phyloP scores from a whole-genome alignment of 495 filamentous ascomycete species.

The Choiromyces venosus region DNA sequence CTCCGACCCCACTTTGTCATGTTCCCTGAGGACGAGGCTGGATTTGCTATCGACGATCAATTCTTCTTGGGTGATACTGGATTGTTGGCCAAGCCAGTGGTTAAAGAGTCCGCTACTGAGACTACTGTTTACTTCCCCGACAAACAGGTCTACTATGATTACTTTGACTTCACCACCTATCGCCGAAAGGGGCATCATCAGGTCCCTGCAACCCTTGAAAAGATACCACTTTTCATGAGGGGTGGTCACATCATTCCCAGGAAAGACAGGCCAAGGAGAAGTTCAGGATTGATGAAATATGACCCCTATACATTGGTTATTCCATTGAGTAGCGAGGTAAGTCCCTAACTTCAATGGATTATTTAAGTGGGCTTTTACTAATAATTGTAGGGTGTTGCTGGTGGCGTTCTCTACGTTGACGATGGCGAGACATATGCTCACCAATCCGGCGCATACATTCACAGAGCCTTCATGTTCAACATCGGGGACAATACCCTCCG shows the following conservation, averaged over 20 bases:
- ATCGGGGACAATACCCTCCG: conserved; percentile 50
- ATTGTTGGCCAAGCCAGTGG: conserved; percentile 80
- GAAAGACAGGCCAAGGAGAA: conserved; percentile 78
- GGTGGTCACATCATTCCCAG: conserved; percentile 88
- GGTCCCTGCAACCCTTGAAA: conserved; percentile 71
- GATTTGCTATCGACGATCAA: conserved; percentile 86
- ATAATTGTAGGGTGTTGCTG: conserved; percentile 48
- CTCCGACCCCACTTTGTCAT: conserved; percentile 86
- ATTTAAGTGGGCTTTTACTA: background rate
- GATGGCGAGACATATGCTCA: conserved; percentile 92
- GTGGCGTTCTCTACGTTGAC: conserved; percentile 81
- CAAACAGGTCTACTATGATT: conserved; percentile 79
- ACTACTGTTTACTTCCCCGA: conserved; percentile 77
- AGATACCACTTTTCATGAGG: conserved; percentile 81
- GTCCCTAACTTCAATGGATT: conserved; percentile 21
- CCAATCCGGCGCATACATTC: conserved; percentile 75
- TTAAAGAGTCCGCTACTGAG: conserved; percentile 63
- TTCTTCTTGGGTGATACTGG: conserved; percentile 84
- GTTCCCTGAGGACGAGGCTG: conserved; percentile 77
- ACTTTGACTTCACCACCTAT: conserved; percentile 76
- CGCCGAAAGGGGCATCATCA: conserved; percentile 63
- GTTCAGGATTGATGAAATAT: conserved; percentile 80
- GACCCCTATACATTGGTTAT: conserved; percentile 92
- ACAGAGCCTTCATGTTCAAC: conserved; percentile 66
- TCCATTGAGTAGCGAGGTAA: conserved; percentile 61